These are phyloP conservation scores for Bruguiera sexangula DNA, from an alignment of 345 rosid species.

Conservation along the genomic window DNA sequence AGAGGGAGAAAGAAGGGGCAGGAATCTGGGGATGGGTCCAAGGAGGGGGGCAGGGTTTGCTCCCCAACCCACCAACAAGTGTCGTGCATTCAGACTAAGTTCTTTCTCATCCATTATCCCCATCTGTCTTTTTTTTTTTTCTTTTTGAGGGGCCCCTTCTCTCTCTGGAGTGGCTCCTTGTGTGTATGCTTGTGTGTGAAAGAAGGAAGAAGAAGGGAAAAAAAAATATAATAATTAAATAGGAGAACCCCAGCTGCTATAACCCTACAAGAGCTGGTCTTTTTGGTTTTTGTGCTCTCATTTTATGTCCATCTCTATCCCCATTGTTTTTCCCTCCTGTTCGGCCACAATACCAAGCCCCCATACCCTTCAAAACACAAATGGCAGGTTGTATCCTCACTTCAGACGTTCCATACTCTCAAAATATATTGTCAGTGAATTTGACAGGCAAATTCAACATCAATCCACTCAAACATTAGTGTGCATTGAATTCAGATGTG, in stretches of 20 bases:
- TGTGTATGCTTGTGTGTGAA: neutral
- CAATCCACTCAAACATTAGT: too few relatives aligned
- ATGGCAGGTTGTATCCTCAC: neutral
- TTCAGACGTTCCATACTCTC: too few relatives aligned
- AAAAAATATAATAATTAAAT: neutral
- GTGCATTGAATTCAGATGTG: too few relatives aligned
- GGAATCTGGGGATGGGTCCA: conserved; percentile 64
- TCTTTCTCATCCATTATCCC: conserved; percentile 45
- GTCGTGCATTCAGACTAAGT: conserved; percentile 46
- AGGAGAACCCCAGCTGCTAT: conserved; percentile 6
- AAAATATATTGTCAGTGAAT: too few relatives aligned
- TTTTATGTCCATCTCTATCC: conserved; percentile 10
- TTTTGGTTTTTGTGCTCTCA: conserved; percentile 9
- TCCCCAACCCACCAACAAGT: conserved; percentile 74
- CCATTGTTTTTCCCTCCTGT: neutral
- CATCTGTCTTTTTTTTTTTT: conserved; percentile 22
- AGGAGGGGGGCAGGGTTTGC: conserved; percentile 56
- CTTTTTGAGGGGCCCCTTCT: neutral
- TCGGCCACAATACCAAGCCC: too few relatives aligned
- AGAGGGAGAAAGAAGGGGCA: conserved; percentile 14
- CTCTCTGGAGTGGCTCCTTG: conserved; percentile 9
- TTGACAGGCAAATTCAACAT: too few relatives aligned
- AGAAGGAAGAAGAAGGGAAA: neutral
- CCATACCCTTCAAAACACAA: neutral
- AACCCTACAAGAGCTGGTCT: conserved; percentile 22